Conservation (phyloP, 805 yeast species). For the Metschnikowia bowlesiae region DNA sequence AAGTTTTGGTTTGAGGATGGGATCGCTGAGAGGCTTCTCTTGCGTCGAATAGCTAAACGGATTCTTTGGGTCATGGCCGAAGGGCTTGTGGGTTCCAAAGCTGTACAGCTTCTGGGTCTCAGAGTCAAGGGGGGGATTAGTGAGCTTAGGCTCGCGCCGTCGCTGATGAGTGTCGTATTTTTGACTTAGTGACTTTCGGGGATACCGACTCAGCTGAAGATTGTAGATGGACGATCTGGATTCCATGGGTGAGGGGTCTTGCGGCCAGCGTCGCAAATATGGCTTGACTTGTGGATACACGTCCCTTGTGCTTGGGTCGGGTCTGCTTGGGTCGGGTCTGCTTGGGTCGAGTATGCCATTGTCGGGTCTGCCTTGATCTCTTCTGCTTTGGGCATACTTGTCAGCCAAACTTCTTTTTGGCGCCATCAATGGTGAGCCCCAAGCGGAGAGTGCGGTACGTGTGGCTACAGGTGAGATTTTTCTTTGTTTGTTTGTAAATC, state of each 20-base stretch:
- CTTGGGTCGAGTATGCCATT: no score
- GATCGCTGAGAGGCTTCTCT: background rate
- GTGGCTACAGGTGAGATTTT: background rate
- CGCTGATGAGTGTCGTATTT: background rate
- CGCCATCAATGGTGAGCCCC: conserved; percentile 8
- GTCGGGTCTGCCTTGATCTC: no score
- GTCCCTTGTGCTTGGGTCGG: no score
- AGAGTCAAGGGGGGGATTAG: background rate
- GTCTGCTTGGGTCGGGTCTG: no score
- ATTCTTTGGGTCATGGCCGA: background rate
- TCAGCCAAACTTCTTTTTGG: conserved; percentile 14
- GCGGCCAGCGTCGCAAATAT: background rate
- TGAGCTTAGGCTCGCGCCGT: background rate
- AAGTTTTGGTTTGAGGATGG: background rate
- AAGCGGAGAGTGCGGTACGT: background rate
- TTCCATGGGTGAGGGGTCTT: background rate
- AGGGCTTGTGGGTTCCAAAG: no score
- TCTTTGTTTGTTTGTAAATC: conserved; percentile 1
- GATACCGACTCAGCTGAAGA: background rate
- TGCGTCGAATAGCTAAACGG: background rate
- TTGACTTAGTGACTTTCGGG: background rate
- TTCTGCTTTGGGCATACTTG: conserved; percentile 12
- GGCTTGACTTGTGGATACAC: background rate
- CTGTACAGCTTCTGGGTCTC: no score
- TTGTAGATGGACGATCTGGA: background rate